A percentile compares a stretch with the other conserved stretches of the same genome.
Conservation (phyloP, 495 filamentous ascomycete genomes). For the Echria macrotheca region DNA sequence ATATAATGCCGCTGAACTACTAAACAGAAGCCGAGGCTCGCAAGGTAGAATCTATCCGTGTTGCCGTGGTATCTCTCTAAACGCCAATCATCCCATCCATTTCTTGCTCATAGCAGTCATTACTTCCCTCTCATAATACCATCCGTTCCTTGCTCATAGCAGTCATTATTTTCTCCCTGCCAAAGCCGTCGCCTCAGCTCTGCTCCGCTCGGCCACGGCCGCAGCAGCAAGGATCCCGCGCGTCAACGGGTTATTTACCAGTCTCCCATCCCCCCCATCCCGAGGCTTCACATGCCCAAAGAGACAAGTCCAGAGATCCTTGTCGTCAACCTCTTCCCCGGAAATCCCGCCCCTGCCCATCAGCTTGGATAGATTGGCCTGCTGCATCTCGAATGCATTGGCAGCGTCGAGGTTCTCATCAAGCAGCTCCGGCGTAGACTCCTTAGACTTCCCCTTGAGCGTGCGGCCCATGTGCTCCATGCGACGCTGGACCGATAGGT, state of each 20-base stretch:
- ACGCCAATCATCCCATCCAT: too few relatives aligned
- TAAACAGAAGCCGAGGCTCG: too few relatives aligned
- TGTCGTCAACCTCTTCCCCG: constrained; percentile 75
- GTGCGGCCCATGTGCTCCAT: constrained; percentile 63
- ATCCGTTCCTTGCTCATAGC: too few relatives aligned
- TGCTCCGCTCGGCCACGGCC: constrained; percentile 23
- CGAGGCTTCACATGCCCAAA: constrained; percentile 54
- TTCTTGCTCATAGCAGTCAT: too few relatives aligned
- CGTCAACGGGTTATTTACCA: constrained; percentile 12
- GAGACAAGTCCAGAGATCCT: constrained; percentile 85
- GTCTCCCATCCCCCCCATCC: constrained; percentile 8
- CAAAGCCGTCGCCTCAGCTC: neutral
- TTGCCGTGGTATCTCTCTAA: too few relatives aligned
- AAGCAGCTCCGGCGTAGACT: constrained; percentile 27
- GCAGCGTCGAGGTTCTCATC: constrained; percentile 69
- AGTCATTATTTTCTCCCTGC: too few relatives aligned
- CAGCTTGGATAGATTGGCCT: constrained; percentile 58
- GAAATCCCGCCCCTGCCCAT: constrained; percentile 62
- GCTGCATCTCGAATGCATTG: constrained; percentile 75
- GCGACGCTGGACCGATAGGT: constrained; percentile 71
- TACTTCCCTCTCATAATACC: too few relatives aligned
- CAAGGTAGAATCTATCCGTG: too few relatives aligned
- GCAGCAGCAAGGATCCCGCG: constrained; percentile 27
- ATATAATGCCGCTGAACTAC: too few relatives aligned
- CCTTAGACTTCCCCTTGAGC: constrained; percentile 30